These are phyloP conservation scores for Penicillium pulvis DNA, from an alignment of 495 filamentous ascomycete species.

Conservation along the genomic window DNA sequence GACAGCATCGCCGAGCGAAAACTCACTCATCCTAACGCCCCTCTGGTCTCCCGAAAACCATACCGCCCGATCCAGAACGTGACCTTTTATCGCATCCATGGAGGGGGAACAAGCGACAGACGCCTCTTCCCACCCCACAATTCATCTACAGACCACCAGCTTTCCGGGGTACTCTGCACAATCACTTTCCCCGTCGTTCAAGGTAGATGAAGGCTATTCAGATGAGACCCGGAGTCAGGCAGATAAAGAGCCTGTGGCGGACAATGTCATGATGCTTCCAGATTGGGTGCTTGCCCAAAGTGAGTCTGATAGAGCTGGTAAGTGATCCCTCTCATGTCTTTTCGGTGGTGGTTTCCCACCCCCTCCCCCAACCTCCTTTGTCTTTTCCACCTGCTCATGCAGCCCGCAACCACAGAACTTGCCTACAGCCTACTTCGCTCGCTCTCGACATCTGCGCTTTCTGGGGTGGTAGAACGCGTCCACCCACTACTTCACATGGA, in stretches of 20 bases:
- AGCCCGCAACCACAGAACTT: conserved; percentile 38
- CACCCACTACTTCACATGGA: conserved; percentile 87
- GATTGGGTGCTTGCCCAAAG: conserved; percentile 55
- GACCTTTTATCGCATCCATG: conserved; percentile 27
- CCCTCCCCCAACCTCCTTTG: conserved; percentile 12
- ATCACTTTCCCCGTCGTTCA: conserved; percentile 50
- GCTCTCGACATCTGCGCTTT: conserved; percentile 73
- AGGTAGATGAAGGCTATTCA: conserved; percentile 66
- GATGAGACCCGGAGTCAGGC: conserved; percentile 62
- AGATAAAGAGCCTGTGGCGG: conserved; percentile 44
- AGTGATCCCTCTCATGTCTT: conserved; percentile 16
- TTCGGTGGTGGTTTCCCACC: neutral
- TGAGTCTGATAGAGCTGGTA: conserved; percentile 59
- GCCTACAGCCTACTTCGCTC: conserved; percentile 64
- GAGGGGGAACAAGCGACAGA: conserved; percentile 32
- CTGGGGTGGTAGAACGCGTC: conserved; percentile 73
- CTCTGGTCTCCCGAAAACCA: neutral
- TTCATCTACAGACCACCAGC: conserved; percentile 29
- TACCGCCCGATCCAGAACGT: neutral
- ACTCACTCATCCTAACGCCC: neutral
- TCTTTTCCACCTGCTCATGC: conserved; percentile 11
- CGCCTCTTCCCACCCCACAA: conserved; percentile 23
- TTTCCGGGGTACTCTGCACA: conserved; percentile 32
- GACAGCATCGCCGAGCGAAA: neutral
- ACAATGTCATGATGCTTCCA: conserved; percentile 49